A percentile compares a stretch with the other conserved stretches of the same genome.
Conservation (phyloP, 2,329 filamentous ascomycete species). For the Apiospora koreana region DNA sequence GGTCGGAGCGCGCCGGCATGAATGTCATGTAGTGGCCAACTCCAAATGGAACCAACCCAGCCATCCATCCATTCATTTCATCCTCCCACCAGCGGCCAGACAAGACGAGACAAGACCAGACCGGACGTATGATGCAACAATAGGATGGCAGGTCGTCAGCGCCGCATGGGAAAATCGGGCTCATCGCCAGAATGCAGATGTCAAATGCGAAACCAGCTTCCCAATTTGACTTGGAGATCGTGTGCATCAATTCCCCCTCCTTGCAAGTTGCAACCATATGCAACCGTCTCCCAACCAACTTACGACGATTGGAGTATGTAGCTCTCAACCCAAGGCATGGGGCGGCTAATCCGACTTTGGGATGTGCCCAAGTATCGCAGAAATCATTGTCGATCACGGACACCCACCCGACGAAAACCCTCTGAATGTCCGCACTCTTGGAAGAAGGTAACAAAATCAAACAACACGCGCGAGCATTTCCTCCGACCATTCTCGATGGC, state of each 20-base stretch:
- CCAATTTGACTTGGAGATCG: slow-evolving; percentile 1
- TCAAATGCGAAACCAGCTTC: not conserved
- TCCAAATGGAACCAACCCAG: not conserved
- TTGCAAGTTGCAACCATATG: not conserved
- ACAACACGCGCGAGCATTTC: not conserved
- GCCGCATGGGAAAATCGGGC: not conserved
- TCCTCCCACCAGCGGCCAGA: not conserved
- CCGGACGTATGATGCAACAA: not conserved
- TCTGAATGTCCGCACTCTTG: not conserved
- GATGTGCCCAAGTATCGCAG: not conserved
- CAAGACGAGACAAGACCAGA: not conserved
- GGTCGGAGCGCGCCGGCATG: not conserved
- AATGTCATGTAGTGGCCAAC: not conserved
- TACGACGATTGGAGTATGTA: not conserved
- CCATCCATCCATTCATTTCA: not conserved
- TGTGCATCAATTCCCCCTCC: not conserved
- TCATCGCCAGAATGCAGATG: not conserved
- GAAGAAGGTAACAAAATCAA: not conserved
- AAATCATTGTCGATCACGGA: not conserved
- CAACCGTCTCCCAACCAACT: slow-evolving; percentile 2
- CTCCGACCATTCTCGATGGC: not conserved
- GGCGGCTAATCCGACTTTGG: not conserved
- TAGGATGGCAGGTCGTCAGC: not conserved
- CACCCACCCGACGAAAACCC: not conserved
- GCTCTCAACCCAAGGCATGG: not conserved